Evolutionary conservation across 202 grass and related monocot genomes (phyloP).

Genomic region (Eragrostis tef): DNA sequence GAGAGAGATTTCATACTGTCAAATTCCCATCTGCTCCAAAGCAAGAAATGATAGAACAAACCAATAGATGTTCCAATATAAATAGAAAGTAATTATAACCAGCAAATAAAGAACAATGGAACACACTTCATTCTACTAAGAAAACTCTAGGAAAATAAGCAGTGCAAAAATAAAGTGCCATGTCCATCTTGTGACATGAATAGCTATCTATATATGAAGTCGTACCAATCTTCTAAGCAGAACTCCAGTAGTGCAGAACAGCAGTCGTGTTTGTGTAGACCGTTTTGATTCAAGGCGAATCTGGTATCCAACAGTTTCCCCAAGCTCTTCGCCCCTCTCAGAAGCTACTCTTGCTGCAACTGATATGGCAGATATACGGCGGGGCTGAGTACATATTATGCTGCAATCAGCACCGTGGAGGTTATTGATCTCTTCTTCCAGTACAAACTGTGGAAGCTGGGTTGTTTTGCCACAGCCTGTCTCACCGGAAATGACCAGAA

Average conservation of each 20-base stretch:
- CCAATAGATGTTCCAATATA: constrained; percentile 7
- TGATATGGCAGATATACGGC: constrained; percentile 94
- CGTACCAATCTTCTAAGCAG: constrained; percentile 83
- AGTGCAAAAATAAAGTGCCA: constrained; percentile 17
- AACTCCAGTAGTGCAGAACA: constrained; percentile 98
- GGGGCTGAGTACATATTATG: constrained; percentile 97
- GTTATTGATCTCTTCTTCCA: constrained; percentile 86
- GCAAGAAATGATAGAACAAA: background rate
- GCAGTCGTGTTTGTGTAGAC: constrained; percentile 72
- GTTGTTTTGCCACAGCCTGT: constrained; percentile 98
- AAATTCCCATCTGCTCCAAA: background rate
- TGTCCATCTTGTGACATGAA: constrained; percentile 7
- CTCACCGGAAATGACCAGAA: constrained; percentile 95
- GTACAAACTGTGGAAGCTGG: constrained; percentile 91
- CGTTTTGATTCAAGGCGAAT: constrained; percentile 89
- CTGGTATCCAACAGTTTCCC: constrained; percentile 93
- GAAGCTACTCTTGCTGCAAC: constrained; percentile 82
- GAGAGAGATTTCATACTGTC: background rate
- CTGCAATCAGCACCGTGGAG: constrained; percentile 78
- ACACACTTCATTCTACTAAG: constrained; percentile 5
- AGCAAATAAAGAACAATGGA: constrained; percentile 30
- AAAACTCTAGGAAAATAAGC: constrained; percentile 42
- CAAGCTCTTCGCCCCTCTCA: constrained; percentile 87
- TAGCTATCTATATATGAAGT: constrained; percentile 33
- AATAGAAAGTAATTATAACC: constrained; percentile 4